Evolutionary conservation across 768 basidiomycete species (phyloP), one percentile per base, ranked within the genome.

Genomic region (Amanita subjunquillea): DNA sequence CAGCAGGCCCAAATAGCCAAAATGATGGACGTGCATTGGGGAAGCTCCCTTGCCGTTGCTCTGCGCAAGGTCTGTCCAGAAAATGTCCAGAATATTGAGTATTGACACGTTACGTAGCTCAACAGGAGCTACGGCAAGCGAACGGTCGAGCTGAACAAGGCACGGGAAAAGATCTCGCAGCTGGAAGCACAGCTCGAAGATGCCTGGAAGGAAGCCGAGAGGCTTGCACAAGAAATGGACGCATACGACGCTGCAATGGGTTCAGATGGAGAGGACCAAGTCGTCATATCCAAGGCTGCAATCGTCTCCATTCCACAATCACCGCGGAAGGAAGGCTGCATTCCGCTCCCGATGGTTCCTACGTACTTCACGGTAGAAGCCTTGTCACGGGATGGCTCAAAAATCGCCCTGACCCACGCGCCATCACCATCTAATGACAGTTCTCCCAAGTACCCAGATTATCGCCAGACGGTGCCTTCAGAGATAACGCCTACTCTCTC

Each of bases 181-280:
- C 74, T 91, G 20, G 74, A 85, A 58, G 83, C 75, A 12, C 85
- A 88, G 57, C 70, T 90, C 22, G 80, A 84, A 45, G 89, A 91
- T 50, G 89, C 87, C 0, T 91, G 89, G 89, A 74, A 74, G 44
- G 81, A 83, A 54, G 89, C 87, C 2, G 83, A 87, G 58, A 78
- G 76, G 39, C 70, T 89, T 58, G 89, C 87, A 1, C 64, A 70
- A 48, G 85, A 89, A 62, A 74, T 89, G 59, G 87, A 91, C 62
- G 79, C 79, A 40, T 63, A 80, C 48, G 79, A 83, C 50, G 65
- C 62, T 23, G 68, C 59, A 10, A 60, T 63, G 23, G 51, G 56
- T 22, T 65, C 61, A 45, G 66, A 66, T 49, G 65, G 67, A 32
- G 65, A 70, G 30, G 65, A 59, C 13, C 69, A 63, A 48, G 70